phyloP scores from a whole-genome alignment of 345 rosid genomes.

The Euphorbia lathyris region DNA sequence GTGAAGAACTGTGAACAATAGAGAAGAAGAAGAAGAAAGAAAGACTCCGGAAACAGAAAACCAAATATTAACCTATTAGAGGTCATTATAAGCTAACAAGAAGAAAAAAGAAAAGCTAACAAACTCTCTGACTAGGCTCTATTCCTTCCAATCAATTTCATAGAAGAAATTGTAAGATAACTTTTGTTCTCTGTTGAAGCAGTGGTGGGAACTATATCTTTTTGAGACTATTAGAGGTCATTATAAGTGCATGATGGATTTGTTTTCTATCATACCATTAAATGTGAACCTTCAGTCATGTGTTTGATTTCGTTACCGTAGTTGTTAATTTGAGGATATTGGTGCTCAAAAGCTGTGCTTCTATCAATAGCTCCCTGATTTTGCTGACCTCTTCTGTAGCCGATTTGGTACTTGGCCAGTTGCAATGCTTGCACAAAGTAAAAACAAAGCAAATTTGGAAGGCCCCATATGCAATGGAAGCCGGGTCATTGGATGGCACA shows the following conservation, averaged over 20 bases:
- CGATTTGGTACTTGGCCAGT: conserved; percentile 97
- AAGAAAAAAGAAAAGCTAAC: not conserved
- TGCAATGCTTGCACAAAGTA: conserved; percentile 85
- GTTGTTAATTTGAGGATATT: not conserved
- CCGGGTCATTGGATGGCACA: conserved; percentile 89
- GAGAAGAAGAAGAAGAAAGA: no score
- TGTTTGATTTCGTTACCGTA: not conserved
- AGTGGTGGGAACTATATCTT: not conserved
- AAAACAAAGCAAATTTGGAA: conserved; percentile 81
- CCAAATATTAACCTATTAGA: no score
- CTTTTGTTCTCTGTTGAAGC: not conserved
- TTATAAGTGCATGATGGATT: not conserved
- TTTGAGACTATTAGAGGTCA: not conserved
- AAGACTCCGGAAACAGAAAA: no score
- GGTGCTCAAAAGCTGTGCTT: not conserved
- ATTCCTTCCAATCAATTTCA: not conserved
- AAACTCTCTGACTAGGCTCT: not conserved
- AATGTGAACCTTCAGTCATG: not conserved
- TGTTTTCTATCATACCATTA: not conserved
- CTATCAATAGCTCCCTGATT: conserved; percentile 16
- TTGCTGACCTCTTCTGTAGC: conserved; percentile 32
- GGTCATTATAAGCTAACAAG: no score
- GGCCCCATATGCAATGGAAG: conserved; percentile 87
- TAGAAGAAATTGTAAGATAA: not conserved
- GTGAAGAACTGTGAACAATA: no score